Evolutionary conservation across 2,329 filamentous ascomycete genomes (phyloP).

Genomic region (Calcarisporium arbuscula): DNA sequence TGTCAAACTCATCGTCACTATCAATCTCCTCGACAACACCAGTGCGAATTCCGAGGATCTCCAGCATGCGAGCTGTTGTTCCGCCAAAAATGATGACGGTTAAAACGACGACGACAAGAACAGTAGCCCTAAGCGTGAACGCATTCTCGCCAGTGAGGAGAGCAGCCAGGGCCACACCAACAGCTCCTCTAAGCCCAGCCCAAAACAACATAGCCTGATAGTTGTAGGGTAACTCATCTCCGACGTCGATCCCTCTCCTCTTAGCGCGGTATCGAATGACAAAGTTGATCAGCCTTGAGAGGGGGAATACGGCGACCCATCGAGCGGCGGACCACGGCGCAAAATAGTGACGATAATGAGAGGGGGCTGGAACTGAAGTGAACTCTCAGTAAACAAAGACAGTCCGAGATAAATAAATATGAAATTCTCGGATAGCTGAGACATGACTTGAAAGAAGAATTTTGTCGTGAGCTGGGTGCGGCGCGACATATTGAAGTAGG

Average conservation of each 20-base stretch:
- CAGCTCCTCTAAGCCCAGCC: constrained; percentile 91
- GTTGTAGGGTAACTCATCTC: constrained; percentile 85
- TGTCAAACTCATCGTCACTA: constrained; percentile 97
- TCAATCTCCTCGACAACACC: constrained; percentile 96
- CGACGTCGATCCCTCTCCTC: constrained; percentile 64
- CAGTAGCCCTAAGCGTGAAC: constrained; percentile 80
- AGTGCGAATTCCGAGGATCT: constrained; percentile 93
- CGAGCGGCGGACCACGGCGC: constrained; percentile 88
- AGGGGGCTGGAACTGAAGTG: constrained; percentile 84
- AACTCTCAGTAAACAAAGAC: constrained; percentile 85
- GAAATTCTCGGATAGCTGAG: constrained; percentile 96
- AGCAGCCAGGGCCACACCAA: constrained; percentile 89
- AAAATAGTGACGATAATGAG: constrained; percentile 89
- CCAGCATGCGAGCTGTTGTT: constrained; percentile 94
- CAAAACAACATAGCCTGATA: constrained; percentile 99
- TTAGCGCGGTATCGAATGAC: constrained; percentile 81
- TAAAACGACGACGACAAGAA: constrained; percentile 93
- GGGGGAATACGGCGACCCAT: constrained; percentile 90
- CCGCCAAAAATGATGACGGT: constrained; percentile 99
- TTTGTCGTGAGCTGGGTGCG: constrained; percentile 96
- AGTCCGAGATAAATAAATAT: constrained; percentile 98
- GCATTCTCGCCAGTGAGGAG: constrained; percentile 78
- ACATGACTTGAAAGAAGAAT: constrained; percentile 90
- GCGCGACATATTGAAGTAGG: constrained; percentile 99
- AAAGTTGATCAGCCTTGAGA: constrained; percentile 86